Conservation (phyloP, 352 stramenopile genomes). For the Thalassiosira livingstoniorum region DNA sequence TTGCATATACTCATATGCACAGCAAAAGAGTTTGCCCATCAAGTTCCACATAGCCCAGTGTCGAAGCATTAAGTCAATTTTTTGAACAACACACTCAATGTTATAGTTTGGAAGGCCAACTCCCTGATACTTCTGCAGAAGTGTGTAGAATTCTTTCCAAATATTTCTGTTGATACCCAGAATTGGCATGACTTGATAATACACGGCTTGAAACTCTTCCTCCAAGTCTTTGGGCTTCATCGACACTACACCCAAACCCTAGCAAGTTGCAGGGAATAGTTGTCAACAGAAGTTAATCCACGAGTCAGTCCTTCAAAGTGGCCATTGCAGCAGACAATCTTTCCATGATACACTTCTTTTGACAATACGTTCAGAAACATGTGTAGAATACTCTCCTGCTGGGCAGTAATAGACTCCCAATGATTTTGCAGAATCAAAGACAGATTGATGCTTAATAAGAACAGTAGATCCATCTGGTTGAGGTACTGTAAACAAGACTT, state of each 20-base stretch:
- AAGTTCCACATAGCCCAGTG: background rate
- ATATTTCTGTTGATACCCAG: constrained; percentile 6
- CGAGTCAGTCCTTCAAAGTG: background rate
- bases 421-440: constrained; percentile 11
- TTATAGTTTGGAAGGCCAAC: background rate
- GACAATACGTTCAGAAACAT: background rate
- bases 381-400: background rate
- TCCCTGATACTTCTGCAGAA: background rate
- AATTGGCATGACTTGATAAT: background rate
- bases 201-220: background rate
- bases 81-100: background rate
- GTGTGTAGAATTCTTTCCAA: background rate
- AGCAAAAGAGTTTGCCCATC: background rate
- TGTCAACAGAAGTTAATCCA: background rate
- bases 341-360: constrained; percentile 23
- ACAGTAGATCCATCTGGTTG: constrained; percentile 17
- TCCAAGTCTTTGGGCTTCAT: background rate
- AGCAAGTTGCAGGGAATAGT: background rate
- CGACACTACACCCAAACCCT: background rate
- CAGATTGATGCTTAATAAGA: constrained; percentile 17
- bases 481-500: constrained; percentile 15
- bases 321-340: background rate
- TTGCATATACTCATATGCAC: background rate
- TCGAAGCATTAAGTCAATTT: background rate
- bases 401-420: constrained; percentile 29